Evolutionary conservation across 2,329 filamentous ascomycete genomes (phyloP), one percentile per base, ranked within the genome.

Genomic region (Aspergillus luchuensis): DNA sequence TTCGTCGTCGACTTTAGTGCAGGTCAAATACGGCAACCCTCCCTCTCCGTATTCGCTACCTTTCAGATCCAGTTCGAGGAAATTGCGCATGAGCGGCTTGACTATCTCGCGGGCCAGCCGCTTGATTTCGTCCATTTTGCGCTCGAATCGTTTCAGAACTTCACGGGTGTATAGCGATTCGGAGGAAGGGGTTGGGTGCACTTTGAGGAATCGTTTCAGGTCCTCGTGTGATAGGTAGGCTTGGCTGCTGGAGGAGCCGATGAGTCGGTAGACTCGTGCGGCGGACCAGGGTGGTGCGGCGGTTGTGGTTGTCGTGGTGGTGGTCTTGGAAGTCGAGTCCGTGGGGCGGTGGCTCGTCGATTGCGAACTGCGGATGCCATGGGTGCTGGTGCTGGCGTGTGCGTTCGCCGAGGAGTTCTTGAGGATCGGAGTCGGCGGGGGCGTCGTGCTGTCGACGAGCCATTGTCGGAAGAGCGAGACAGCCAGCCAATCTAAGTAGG

Each of bases 391-490:
- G 54, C 49, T 61, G 36, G 62, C n/a, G 49, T 49, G 17, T 17
- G 60, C 39, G 36, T 60, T 66, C 4, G 61, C 52, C 8, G 69
- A 57, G 0, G 71, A 58, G 38, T 73, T 76, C 64, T 79, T 76
- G 67, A 80, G 64, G 63, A 82, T 76, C 2, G 84, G 81, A 0
- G 82, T 76, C 0, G 87, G 86, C 3, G 89, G 84, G 0, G 91
- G 89, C 2, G 91, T 89, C 4, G 91, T 96, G 74, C 92, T 94
- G 69, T 97, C 93, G 4, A 92, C 91, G 6, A 97, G 82, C 92
- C 93, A 97, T 76, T 97, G 92, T 3, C 94, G 86, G 78, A 97
- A 98, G 11, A 97, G 81, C 45, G 87, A 91, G 52, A 97, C 87
- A 17, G 88, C 92, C 6, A 97, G 85, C 93, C 93, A 97, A 76